Conservation (phyloP, 2,329 filamentous ascomycete genomes). For the Corynespora cassiicola region DNA sequence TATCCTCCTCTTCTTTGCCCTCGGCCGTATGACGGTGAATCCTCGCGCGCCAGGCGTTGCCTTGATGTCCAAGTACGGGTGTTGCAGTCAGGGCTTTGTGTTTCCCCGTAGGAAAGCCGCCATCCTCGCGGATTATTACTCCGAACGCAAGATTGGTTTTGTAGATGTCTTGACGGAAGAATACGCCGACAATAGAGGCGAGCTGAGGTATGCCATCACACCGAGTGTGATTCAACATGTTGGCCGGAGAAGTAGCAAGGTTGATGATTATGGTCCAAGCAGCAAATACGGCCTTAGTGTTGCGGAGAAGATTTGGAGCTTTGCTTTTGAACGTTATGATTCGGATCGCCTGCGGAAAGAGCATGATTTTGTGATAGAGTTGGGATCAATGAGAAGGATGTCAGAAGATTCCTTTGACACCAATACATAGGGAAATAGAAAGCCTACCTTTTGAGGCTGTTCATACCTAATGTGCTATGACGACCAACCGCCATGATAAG, state of each 20-base stretch:
- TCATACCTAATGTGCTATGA: too few relatives aligned
- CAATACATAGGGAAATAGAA: too few relatives aligned
- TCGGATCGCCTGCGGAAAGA: slow-evolving; percentile 31
- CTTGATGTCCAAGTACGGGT: slow-evolving; percentile 51
- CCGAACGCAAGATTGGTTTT: slow-evolving; percentile 40
- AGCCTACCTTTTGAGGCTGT: too few relatives aligned
- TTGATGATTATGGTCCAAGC: slow-evolving; percentile 26
- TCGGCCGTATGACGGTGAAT: slow-evolving; percentile 48
- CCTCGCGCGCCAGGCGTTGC: slow-evolving; percentile 46
- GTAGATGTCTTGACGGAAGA: slow-evolving; percentile 51
- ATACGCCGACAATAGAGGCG: slow-evolving; percentile 46
- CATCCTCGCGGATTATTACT: slow-evolving; percentile 38
- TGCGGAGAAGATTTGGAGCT: slow-evolving; percentile 49
- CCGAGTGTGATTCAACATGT: slow-evolving; percentile 55
- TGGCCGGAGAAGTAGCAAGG: slow-evolving; percentile 49
- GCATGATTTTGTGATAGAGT: too few relatives aligned
- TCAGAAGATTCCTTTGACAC: too few relatives aligned
- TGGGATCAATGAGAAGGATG: too few relatives aligned
- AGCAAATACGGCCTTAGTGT: slow-evolving; percentile 38
- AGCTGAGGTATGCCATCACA: slow-evolving; percentile 50
- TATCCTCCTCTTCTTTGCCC: slow-evolving; percentile 49
- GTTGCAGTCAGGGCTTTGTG: slow-evolving; percentile 53
- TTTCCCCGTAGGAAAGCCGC: slow-evolving; percentile 46
- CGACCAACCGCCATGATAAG: too few relatives aligned
- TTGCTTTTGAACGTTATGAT: slow-evolving; percentile 45